Evolutionary conservation across 495 filamentous ascomycete genomes (phyloP).

Genomic region (Xylaria nigripes): DNA sequence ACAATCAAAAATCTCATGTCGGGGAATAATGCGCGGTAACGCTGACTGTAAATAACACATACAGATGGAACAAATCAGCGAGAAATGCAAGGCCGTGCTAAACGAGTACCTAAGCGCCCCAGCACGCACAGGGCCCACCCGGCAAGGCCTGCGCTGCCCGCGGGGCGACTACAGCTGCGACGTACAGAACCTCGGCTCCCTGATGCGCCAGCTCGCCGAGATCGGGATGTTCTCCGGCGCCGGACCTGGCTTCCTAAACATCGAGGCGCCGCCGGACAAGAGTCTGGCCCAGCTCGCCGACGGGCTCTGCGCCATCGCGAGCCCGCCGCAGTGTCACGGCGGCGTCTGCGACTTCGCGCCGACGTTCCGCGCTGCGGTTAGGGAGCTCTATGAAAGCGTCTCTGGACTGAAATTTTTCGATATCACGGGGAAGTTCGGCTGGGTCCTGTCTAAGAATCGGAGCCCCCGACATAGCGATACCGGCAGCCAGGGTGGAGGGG

Average conservation of each 20-base stretch:
- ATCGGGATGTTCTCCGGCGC: conserved; percentile 23
- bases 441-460: conserved; percentile 24
- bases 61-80: conserved; percentile 6
- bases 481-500: background rate
- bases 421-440: conserved; percentile 20
- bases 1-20: no score
- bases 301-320: conserved; percentile 25
- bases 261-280: background rate
- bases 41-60: conserved; percentile 11
- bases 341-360: conserved; percentile 34
- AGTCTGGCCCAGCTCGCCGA: conserved; percentile 28
- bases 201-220: conserved; percentile 33
- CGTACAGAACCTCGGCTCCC: conserved; percentile 36
- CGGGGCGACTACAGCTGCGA: conserved; percentile 32
- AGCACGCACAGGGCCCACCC: background rate
- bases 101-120: conserved; percentile 4
- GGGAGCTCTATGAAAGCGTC: conserved; percentile 35
- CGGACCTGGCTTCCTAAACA: background rate
- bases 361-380: conserved; percentile 29
- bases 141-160: conserved; percentile 27
- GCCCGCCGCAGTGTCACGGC: conserved; percentile 26
- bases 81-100: background rate
- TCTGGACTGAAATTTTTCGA: conserved; percentile 29
- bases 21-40: background rate
- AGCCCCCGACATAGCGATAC: conserved; percentile 1